These are phyloP conservation scores for Talaromyces thailandensis DNA, from an alignment of 495 filamentous ascomycete genomes.

Conservation along the genomic window DNA sequence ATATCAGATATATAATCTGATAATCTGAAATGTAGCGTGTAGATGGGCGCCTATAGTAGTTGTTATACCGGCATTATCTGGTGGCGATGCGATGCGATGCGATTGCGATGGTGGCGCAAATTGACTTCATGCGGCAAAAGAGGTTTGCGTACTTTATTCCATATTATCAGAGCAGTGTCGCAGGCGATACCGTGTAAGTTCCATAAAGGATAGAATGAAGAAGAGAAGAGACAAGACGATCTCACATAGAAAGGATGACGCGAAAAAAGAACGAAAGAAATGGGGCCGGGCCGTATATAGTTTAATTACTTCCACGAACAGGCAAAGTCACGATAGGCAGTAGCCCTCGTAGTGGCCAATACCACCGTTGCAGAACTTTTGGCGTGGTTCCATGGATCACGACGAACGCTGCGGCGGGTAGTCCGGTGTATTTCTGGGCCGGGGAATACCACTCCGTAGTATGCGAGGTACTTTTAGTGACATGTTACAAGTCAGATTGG, in stretches of 20 bases:
- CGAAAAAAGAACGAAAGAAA: background rate
- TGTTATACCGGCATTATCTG: background rate
- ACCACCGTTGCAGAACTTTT: background rate
- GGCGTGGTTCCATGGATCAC: background rate
- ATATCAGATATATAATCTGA: background rate
- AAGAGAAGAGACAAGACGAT: background rate
- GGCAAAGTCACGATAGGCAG: background rate
- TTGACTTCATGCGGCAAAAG: slow-evolving; percentile 9
- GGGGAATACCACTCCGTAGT: no score
- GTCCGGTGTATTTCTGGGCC: background rate
- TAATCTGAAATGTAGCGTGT: background rate
- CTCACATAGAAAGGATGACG: background rate
- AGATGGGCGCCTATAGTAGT: background rate
- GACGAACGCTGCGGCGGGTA: background rate
- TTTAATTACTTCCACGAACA: background rate
- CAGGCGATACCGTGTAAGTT: background rate
- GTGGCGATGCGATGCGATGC: background rate
- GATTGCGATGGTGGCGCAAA: background rate
- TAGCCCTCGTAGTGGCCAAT: no score
- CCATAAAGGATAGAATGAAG: background rate
- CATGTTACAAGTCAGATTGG: background rate
- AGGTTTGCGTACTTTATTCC: slow-evolving; percentile 18
- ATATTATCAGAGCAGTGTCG: background rate
- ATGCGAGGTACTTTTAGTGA: background rate
- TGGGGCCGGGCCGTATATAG: background rate